These are phyloP conservation scores for Posidonia australis DNA, from an alignment of 106 monocot genomes.

Conservation along the genomic window DNA sequence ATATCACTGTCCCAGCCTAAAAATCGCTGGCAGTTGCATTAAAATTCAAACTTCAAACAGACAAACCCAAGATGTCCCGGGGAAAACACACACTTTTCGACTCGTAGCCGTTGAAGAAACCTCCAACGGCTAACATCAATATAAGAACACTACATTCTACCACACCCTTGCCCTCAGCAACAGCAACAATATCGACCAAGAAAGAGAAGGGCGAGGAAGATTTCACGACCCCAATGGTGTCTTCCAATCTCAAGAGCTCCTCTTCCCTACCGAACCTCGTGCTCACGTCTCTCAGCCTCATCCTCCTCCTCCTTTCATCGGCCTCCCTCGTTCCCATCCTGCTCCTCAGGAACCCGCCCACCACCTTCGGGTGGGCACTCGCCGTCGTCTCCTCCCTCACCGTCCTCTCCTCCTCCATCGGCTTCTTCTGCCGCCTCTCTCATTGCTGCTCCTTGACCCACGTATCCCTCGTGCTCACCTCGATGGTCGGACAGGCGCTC, in stretches of 20 bases:
- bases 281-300: conserved; percentile 26
- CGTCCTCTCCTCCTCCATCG: conserved; percentile 32
- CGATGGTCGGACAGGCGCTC: conserved; percentile 35
- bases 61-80: no score
- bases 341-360: conserved; percentile 27
- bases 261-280: conserved; percentile 30
- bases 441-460: conserved; percentile 37
- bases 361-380: conserved; percentile 43
- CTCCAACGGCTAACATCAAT: no score
- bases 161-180: no score
- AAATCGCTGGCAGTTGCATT: no score
- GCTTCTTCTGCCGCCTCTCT: conserved; percentile 41
- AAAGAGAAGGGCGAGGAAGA: no score
- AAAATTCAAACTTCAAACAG: no score
- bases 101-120: no score
- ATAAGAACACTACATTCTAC: no score
- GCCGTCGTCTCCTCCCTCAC: conserved; percentile 24
- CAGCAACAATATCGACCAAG: no score
- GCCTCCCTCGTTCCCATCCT: conserved; percentile 45
- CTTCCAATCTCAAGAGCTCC: conserved; percentile 24
- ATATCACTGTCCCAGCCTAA: no score
- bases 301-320: conserved; percentile 41
- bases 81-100: no score
- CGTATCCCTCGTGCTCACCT: conserved; percentile 19
- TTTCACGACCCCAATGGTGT: no score